Conservation (phyloP, 2,329 filamentous ascomycete genomes). For the Colletotrichum endophyticum region DNA sequence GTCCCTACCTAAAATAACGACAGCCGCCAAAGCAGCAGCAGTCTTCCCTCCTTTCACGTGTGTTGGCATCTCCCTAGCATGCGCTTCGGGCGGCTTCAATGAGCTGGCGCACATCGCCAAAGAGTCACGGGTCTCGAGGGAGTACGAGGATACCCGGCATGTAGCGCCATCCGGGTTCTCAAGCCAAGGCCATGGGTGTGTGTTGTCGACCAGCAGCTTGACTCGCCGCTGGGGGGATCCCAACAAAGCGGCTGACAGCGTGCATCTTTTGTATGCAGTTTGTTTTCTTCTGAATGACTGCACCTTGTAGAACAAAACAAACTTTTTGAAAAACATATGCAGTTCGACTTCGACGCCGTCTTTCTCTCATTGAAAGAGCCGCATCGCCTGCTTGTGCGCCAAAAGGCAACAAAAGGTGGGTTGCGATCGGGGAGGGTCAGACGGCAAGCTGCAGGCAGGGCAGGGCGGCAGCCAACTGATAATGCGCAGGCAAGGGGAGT, state of each 20-base stretch:
- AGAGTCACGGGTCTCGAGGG: neutral
- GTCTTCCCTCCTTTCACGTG: neutral
- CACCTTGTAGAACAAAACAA: neutral
- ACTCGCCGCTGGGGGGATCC: neutral
- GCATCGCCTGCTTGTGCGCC: neutral
- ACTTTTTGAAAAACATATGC: neutral
- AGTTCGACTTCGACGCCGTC: neutral
- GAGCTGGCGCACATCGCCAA: conserved; percentile 49
- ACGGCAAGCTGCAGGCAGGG: conserved; percentile 3
- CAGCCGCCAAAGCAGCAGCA: neutral
- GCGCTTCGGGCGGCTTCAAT: conserved; percentile 89
- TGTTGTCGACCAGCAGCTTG: conserved; percentile 12
- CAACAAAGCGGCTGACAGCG: neutral
- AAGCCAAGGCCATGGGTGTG: conserved; percentile 1
- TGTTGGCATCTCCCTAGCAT: neutral
- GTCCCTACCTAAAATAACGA: neutral
- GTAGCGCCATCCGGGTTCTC: conserved; percentile 15
- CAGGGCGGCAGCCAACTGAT: neutral
- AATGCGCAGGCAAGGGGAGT: neutral
- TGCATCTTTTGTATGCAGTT: neutral
- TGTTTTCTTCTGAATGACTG: neutral
- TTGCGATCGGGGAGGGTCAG: conserved; percentile 2
- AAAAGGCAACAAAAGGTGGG: neutral
- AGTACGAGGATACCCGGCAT: conserved; percentile 1
- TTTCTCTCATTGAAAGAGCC: neutral